Conservation (phyloP, 2,329 filamentous ascomycete genomes). For the Apiospora arundinis region DNA sequence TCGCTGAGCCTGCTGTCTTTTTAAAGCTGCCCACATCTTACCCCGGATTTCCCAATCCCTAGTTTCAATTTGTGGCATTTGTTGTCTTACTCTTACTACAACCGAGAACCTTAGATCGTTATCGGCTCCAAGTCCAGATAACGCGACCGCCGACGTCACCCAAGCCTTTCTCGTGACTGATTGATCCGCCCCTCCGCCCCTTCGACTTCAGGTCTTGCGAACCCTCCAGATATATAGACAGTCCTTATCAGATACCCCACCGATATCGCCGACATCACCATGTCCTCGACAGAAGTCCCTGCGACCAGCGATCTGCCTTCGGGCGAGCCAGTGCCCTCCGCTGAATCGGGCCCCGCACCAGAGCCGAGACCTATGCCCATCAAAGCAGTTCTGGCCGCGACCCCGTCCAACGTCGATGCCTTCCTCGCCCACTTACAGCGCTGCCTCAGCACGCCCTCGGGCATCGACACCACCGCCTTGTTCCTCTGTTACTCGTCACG, state of each 20-base stretch:
- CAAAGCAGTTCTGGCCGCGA: slow-evolving; percentile 40
- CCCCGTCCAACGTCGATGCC: slow-evolving; percentile 54
- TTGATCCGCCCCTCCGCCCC: not conserved
- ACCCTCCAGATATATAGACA: not conserved
- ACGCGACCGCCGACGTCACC: slow-evolving; percentile 2
- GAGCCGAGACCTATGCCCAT: slow-evolving; percentile 36
- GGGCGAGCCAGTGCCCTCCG: slow-evolving; percentile 44
- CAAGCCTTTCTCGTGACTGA: not conserved
- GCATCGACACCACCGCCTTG: slow-evolving; percentile 73
- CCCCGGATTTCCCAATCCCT: not conserved
- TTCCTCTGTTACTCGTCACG: slow-evolving; percentile 72
- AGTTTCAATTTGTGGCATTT: slow-evolving; percentile 1
- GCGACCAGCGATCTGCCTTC: slow-evolving; percentile 44
- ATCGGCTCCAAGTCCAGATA: slow-evolving; percentile 2
- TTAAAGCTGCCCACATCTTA: not conserved
- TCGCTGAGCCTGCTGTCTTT: not conserved
- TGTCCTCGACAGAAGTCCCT: slow-evolving; percentile 29
- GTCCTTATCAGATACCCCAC: not conserved
- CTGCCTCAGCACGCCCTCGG: slow-evolving; percentile 70
- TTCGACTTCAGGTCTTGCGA: not conserved
- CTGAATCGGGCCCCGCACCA: slow-evolving; percentile 33
- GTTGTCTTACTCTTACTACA: not conserved
- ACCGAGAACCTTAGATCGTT: not conserved
- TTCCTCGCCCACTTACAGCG: slow-evolving; percentile 64
- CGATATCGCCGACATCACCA: not conserved